Evolutionary conservation across 2,329 filamentous ascomycete genomes (phyloP).

Genomic region (Penicillium rolfsii): DNA sequence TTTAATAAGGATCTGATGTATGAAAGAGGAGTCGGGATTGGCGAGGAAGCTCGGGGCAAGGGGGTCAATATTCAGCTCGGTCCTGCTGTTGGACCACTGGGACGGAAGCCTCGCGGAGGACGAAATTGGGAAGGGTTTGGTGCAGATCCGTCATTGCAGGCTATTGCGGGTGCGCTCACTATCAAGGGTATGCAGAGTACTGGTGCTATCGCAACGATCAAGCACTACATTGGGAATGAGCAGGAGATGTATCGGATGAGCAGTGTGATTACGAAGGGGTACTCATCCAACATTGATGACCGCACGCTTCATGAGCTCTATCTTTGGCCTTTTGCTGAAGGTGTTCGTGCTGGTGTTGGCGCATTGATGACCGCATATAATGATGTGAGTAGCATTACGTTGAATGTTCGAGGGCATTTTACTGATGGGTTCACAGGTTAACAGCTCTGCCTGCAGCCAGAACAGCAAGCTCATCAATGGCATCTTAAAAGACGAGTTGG

Average conservation of each 20-base stretch:
- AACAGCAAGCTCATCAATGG: conserved; percentile 71
- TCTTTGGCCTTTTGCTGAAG: conserved; percentile 56
- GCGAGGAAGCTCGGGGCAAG: conserved; percentile 72
- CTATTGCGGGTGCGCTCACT: conserved; percentile 54
- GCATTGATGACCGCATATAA: conserved; percentile 51
- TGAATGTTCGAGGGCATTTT: neutral
- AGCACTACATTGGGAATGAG: conserved; percentile 60
- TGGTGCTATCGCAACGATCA: conserved; percentile 60
- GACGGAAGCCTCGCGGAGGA: conserved; percentile 71
- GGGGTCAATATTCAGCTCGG: conserved; percentile 73
- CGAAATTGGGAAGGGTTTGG: conserved; percentile 78
- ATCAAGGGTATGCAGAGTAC: conserved; percentile 61
- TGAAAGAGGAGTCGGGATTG: conserved; percentile 67
- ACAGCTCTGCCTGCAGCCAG: conserved; percentile 67
- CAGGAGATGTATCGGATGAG: conserved; percentile 55
- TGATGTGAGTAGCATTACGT: conserved; percentile 35
- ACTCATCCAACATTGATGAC: conserved; percentile 56
- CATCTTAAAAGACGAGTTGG: conserved; percentile 72
- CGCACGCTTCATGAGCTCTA: conserved; percentile 52
- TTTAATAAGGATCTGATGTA: conserved; percentile 75
- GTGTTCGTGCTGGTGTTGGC: conserved; percentile 52
- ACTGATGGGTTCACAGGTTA: conserved; percentile 51
- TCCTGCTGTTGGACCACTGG: conserved; percentile 70
- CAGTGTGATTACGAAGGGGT: conserved; percentile 44
- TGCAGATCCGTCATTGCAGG: conserved; percentile 68